These are phyloP conservation scores for Mortierella sp. DNA, from an alignment of 371 early-diverging fungal genomes.

Conservation along the genomic window DNA sequence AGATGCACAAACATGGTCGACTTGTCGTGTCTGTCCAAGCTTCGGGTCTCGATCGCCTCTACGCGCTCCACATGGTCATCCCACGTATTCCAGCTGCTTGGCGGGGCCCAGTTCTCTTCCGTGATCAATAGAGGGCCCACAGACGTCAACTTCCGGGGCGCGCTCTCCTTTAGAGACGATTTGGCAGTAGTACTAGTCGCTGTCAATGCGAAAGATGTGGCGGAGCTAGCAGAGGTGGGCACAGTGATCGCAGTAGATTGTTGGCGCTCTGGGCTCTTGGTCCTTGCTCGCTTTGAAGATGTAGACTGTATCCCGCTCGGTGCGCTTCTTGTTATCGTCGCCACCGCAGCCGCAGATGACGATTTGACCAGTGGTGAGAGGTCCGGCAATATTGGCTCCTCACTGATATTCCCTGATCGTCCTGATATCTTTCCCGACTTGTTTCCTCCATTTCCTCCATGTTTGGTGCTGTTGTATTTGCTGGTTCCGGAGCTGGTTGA, in stretches of 20 bases:
- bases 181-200: not conserved
- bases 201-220: not conserved
- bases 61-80: conserved; percentile 18
- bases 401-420: not conserved
- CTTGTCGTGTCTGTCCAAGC: not conserved
- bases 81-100: conserved; percentile 23
- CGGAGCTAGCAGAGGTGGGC: not conserved
- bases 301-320: not conserved
- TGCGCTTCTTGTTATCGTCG: not conserved
- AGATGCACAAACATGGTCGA: conserved; percentile 20
- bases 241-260: not conserved
- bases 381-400: conserved; percentile 16
- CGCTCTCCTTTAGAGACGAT: not conserved
- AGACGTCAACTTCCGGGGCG: not conserved
- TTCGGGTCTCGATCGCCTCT: conserved; percentile 19
- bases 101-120: conserved; percentile 22
- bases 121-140: not conserved
- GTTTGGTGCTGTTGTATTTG: not conserved
- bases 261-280: conserved; percentile 8
- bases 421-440: not conserved
- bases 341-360: not conserved
- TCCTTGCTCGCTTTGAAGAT: conserved; percentile 10
- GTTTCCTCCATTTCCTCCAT: not conserved
- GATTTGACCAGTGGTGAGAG: conserved; percentile 10
- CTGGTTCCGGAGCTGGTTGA: not conserved